Percentiles rank a stretch among this genome's conserved stretches.
phyloP scores from a whole-genome alignment of 148 eudicot genomes.

The Rhododendron simsii region DNA sequence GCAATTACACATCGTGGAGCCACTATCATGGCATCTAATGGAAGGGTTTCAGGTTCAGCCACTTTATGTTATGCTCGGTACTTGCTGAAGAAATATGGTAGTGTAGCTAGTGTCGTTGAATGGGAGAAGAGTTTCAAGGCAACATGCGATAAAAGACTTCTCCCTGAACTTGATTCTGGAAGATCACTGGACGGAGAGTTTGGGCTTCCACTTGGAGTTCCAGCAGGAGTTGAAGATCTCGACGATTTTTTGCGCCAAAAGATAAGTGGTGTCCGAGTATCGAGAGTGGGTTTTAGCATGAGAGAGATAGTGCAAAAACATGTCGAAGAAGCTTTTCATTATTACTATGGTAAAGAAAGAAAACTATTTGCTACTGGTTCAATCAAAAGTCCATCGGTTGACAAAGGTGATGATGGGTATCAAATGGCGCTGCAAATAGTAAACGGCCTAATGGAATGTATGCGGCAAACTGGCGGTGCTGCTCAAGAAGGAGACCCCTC shows the following conservation, averaged over 20 bases:
- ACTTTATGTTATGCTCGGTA: constrained; percentile 67
- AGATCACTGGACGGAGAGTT: constrained; percentile 74
- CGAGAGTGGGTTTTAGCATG: constrained; percentile 86
- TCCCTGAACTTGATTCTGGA: constrained; percentile 84
- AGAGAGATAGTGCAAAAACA: constrained; percentile 65
- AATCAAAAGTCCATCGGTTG: constrained; percentile 56
- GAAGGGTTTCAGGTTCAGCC: constrained; percentile 77
- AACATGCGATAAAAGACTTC: constrained; percentile 69
- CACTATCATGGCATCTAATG: constrained; percentile 57
- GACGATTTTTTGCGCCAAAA: constrained; percentile 93
- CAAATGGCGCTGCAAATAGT: constrained; percentile 80
- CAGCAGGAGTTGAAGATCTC: constrained; percentile 78
- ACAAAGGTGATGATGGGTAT: constrained; percentile 72
- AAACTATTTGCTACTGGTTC: constrained; percentile 58
- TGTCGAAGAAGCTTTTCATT: constrained; percentile 67
- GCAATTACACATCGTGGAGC: constrained; percentile 74
- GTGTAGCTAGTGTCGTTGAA: constrained; percentile 60
- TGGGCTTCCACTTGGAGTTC: constrained; percentile 73
- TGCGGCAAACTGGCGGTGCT: constrained; percentile 97
- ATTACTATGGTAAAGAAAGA: constrained; percentile 74
- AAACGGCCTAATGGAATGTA: constrained; percentile 74
- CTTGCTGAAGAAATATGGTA: constrained; percentile 65
- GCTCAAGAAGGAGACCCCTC: constrained; percentile 99
- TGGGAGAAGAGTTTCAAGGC: constrained; percentile 85
- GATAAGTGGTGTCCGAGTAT: constrained; percentile 64